phyloP scores from a whole-genome alignment of 140 eudicot genomes.

The Oenanthe javanica region DNA sequence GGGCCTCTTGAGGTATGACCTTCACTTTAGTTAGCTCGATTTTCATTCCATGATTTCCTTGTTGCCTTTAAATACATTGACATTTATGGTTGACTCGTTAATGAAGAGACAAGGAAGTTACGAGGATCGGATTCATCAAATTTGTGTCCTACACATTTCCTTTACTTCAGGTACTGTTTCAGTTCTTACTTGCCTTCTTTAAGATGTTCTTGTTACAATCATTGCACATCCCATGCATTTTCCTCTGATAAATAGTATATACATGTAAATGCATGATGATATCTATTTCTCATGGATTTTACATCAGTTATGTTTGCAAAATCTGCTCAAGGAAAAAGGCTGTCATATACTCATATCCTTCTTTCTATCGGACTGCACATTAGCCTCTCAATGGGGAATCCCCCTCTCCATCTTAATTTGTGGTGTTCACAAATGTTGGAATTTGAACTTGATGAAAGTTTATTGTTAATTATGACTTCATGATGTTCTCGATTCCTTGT shows the following conservation, averaged over 20 bases:
- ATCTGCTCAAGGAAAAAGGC: neutral
- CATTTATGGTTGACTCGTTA: conserved; percentile 11
- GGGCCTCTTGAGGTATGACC: conserved; percentile 69
- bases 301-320: neutral
- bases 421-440: neutral
- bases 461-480: neutral
- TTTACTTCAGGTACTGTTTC: conserved; percentile 62
- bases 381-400: neutral
- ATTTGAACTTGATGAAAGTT: neutral
- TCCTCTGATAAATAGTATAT: neutral
- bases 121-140: conserved; percentile 60
- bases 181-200: neutral
- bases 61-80: conserved; percentile 13
- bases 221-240: neutral
- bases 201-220: neutral
- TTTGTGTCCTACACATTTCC: conserved; percentile 77
- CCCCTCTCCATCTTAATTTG: neutral
- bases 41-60: neutral
- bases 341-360: neutral
- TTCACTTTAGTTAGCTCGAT: neutral
- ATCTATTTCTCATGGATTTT: neutral
- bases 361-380: neutral
- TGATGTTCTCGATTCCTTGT: neutral
- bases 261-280: neutral
- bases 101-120: conserved; percentile 49